Conservation (phyloP, 192 early-diverging fungal species). For the Chytriomyces hyalinus region DNA sequence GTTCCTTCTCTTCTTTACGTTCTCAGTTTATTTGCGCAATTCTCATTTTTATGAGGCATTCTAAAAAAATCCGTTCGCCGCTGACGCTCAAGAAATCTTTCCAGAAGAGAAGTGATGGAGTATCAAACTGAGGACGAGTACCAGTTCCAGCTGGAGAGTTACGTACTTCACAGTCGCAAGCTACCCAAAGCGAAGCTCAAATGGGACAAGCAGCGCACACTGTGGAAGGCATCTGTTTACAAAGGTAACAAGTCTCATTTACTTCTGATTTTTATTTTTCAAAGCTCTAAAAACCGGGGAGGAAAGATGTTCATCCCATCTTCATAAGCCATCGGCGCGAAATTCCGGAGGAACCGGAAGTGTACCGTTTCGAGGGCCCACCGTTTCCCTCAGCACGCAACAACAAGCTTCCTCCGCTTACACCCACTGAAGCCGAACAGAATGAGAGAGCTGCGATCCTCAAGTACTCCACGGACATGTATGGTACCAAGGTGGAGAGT, state of each 20-base stretch:
- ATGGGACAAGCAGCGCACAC: constrained; percentile 39
- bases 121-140: constrained; percentile 28
- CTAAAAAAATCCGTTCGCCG: too few relatives aligned
- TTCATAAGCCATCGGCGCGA: background rate
- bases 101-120: constrained; percentile 9
- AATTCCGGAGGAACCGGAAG: background rate
- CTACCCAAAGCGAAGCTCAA: constrained; percentile 27
- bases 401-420: background rate
- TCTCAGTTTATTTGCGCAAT: too few relatives aligned
- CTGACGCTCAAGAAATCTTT: background rate
- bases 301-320: constrained; percentile 13
- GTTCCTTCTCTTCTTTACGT: too few relatives aligned
- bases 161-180: constrained; percentile 1
- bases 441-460: background rate
- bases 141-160: constrained; percentile 22
- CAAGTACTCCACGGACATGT: background rate
- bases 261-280: background rate
- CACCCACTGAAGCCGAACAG: background rate
- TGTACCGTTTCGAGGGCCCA: background rate
- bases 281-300: background rate
- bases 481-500: background rate
- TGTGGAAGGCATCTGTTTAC: constrained; percentile 31
- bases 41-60: too few relatives aligned
- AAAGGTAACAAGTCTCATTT: constrained; percentile 11
- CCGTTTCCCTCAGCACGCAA: background rate